Evolutionary conservation across 345 rosid genomes (phyloP).

Genomic region (Raphanus sativus): DNA sequence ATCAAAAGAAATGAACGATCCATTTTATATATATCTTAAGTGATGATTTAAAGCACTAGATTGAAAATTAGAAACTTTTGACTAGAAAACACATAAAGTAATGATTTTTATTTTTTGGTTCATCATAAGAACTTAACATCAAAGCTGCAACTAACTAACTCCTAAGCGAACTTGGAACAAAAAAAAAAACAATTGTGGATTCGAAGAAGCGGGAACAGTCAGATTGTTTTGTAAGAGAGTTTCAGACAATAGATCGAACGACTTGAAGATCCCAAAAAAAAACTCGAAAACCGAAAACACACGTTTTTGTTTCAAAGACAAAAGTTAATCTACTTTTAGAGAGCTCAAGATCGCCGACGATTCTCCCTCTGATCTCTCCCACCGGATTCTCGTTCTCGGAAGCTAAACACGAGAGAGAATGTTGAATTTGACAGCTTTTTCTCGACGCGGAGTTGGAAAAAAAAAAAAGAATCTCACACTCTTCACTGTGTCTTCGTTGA

Average conservation of each 20-base stretch:
- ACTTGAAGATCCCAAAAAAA: slow-evolving; percentile 27
- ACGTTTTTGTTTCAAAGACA: background rate
- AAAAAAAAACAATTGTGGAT: background rate
- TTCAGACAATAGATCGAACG: no score
- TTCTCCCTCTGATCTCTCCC: background rate
- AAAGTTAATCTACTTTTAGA: slow-evolving; percentile 2
- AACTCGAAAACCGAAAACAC: background rate
- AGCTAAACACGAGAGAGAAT: slow-evolving; percentile 33
- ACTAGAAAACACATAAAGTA: background rate
- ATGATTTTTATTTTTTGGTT: background rate
- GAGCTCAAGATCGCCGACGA: slow-evolving; percentile 8
- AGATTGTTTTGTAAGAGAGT: no score
- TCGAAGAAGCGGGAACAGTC: background rate
- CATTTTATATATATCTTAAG: background rate
- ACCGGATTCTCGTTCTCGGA: slow-evolving; percentile 2
- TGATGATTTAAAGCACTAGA: background rate
- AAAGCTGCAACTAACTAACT: background rate
- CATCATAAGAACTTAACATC: background rate
- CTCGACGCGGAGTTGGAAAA: slow-evolving; percentile 35
- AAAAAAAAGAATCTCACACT: background rate
- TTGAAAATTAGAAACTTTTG: background rate
- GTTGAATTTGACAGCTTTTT: slow-evolving; percentile 35
- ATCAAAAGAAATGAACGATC: background rate
- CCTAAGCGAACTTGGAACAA: background rate
- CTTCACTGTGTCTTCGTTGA: background rate